These are phyloP conservation scores for Phalaenopsis equestris DNA, from an alignment of 106 monocot species.

Conservation along the genomic window DNA sequence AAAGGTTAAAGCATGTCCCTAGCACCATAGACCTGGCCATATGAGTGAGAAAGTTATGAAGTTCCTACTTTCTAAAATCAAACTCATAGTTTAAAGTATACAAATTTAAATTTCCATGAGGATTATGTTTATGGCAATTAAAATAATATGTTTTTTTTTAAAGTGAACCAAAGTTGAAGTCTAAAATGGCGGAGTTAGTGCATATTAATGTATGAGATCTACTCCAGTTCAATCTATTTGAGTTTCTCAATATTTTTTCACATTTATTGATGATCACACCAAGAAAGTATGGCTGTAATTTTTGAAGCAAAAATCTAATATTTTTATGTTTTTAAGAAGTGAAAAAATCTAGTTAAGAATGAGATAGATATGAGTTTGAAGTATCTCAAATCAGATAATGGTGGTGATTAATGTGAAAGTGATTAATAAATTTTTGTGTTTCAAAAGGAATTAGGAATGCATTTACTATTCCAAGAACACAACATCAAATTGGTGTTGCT, in stretches of 20 bases:
- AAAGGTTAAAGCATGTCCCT: neutral
- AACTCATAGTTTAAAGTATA: neutral
- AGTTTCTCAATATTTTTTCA: neutral
- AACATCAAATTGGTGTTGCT: too few relatives aligned
- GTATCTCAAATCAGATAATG: too few relatives aligned
- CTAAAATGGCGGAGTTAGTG: neutral
- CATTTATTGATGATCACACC: neutral
- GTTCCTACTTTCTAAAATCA: neutral
- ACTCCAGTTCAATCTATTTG: neutral
- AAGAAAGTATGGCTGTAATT: neutral
- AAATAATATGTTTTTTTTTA: neutral
- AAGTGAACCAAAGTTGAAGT: neutral
- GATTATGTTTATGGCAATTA: neutral
- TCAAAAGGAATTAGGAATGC: too few relatives aligned
- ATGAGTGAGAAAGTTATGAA: neutral
- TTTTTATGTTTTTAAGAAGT: too few relatives aligned
- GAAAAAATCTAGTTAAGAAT: too few relatives aligned
- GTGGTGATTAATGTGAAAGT: too few relatives aligned
- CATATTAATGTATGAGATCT: constrained; percentile 2
- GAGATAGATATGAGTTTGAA: too few relatives aligned
- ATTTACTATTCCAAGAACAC: too few relatives aligned
- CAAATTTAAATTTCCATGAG: neutral
- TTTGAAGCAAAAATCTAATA: neutral
- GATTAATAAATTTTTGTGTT: too few relatives aligned
- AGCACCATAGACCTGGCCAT: neutral